Evolutionary conservation across 768 basidiomycete genomes (phyloP), one percentile per base, ranked within the genome.

Genomic region (Leccinum boreale): DNA sequence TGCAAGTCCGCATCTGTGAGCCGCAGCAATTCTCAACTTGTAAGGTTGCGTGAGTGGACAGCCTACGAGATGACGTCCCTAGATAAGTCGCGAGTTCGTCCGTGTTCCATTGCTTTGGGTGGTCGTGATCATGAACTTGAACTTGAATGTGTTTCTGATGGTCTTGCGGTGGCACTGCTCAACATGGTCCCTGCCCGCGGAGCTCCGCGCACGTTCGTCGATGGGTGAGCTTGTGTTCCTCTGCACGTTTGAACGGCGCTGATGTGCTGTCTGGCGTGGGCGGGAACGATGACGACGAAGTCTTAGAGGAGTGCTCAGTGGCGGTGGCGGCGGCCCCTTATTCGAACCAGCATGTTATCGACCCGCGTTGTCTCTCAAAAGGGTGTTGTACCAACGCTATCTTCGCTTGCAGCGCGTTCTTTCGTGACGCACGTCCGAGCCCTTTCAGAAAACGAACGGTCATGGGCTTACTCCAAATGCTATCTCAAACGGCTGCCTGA

Each of bases 101-200:
- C 0, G 85, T 77, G 0, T 79, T 80, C 89, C 89, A 90, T 14
- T 71, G 60, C 65, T 86, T 87, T 5, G 89, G 88, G 58, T 88
- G 52, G 39, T 42, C 52, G 42, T 52, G 45, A 33, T 31, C 24
- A 35, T 50, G 5, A 5, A 24, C 24, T 2, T 23, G 11, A n/a
- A 23, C 9, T 17, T 15, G 33, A 19, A 23, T 12, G 19, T 15
- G 33, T 31, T 39, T 50, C 55, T n/a, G 65, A 24, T 55, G 50
- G 35, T 52, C 24, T 29, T n/a, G 19, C 50, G 35, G 35, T 57
- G 60, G 47, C 62, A 52, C 57, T 56, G 31, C 72, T 64, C 2
- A 77, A 75, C 7, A 79, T 68, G 1, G 78, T 78, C 17, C 80
- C 79, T 1, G 80, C 75, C 4, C 26, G 24, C 5, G 24, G 24